Percentiles rank a stretch among this genome's conserved stretches.
These are phyloP conservation scores for Sutorius eximius DNA, from an alignment of 1,284 basidiomycete species.

Conservation along the genomic window DNA sequence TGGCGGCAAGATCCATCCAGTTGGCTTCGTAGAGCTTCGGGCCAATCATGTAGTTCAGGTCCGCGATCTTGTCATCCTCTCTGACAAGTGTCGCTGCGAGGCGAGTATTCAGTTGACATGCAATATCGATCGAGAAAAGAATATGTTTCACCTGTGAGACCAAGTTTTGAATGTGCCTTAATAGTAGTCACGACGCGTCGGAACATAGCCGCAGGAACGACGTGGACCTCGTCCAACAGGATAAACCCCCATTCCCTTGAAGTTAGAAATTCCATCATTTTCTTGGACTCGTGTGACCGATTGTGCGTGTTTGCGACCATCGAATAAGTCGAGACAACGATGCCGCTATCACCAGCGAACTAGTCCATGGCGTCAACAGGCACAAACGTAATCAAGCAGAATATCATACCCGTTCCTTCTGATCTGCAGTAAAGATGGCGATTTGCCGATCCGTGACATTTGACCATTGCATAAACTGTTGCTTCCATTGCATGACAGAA, in stretches of 20 bases:
- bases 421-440: slow-evolving; percentile 92
- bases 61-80: slow-evolving; percentile 99
- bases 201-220: slow-evolving; percentile 97
- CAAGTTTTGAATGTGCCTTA: slow-evolving; percentile 96
- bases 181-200: slow-evolving; percentile 94
- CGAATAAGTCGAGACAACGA: slow-evolving; percentile 96
- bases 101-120: slow-evolving; percentile 9
- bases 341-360: slow-evolving; percentile 93
- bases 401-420: slow-evolving; percentile 84
- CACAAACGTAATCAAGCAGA: neutral
- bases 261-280: slow-evolving; percentile 98
- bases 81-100: slow-evolving; percentile 90
- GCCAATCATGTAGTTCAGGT: slow-evolving; percentile 98
- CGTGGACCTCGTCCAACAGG: slow-evolving; percentile 94
- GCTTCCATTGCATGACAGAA: slow-evolving; percentile 97
- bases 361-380: slow-evolving; percentile 33
- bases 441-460: slow-evolving; percentile 95
- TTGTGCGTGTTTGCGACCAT: slow-evolving; percentile 98
- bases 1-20: slow-evolving; percentile 99
- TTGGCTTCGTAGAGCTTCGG: slow-evolving; percentile 99
- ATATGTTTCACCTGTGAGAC: slow-evolving; percentile 71
- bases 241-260: slow-evolving; percentile 96
- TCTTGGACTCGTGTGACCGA: slow-evolving; percentile 93
- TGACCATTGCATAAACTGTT: slow-evolving; percentile 96
- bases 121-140: neutral